These are phyloP conservation scores for Nakazawaea ernobii DNA, from an alignment of 805 yeast species.

Conservation along the genomic window DNA sequence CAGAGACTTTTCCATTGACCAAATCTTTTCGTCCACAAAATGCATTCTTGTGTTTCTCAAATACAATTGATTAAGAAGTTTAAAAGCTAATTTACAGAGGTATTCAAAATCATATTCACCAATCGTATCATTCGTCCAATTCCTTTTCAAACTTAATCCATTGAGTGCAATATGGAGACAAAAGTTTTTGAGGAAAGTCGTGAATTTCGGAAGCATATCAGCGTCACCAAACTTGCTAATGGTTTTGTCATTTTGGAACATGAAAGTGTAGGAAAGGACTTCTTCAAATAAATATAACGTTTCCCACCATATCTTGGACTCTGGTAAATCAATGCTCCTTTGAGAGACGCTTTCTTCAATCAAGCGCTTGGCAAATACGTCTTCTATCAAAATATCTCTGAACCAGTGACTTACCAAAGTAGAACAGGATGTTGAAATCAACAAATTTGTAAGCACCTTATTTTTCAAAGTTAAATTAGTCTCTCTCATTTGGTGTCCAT, in stretches of 20 bases:
- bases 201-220: conserved; percentile 34
- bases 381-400: conserved; percentile 14
- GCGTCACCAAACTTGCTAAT: conserved; percentile 36
- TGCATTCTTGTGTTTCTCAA: conserved; percentile 57
- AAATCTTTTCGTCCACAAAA: conserved; percentile 44
- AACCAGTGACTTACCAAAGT: conserved; percentile 18
- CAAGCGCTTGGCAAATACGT: conserved; percentile 1
- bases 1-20: conserved; percentile 35
- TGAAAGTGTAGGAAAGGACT: conserved; percentile 58
- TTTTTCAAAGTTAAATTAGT: conserved; percentile 15
- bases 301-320: conserved; percentile 23
- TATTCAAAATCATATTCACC: conserved; percentile 14
- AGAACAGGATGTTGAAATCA: conserved; percentile 18
- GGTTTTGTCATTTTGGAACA: conserved; percentile 63
- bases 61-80: conserved; percentile 59
- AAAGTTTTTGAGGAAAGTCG: conserved; percentile 42
- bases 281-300: conserved; percentile 50
- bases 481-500: neutral
- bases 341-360: conserved; percentile 15
- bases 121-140: neutral
- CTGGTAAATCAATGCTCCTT: conserved; percentile 9
- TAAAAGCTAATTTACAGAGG: conserved; percentile 31
- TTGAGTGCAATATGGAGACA: conserved; percentile 34
- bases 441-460: conserved; percentile 17
- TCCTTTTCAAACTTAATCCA: conserved; percentile 1